phyloP scores from a whole-genome alignment of 345 rosid genomes.

The Dimocarpus longan region DNA sequence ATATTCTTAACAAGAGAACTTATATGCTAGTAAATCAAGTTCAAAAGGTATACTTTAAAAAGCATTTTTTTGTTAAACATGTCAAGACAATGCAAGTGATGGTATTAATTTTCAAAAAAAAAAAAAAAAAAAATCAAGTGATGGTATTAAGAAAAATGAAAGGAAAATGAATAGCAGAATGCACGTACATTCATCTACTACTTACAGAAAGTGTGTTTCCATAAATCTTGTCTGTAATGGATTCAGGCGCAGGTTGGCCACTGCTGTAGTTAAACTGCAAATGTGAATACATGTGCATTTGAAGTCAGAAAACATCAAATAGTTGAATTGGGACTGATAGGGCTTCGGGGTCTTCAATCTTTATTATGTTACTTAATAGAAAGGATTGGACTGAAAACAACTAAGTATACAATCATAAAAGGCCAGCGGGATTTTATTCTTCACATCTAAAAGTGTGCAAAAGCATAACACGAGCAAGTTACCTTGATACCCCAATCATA shows the following conservation, averaged over 20 bases:
- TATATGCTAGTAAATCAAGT: neutral
- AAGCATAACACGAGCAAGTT: slow-evolving; percentile 22
- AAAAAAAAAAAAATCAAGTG: neutral
- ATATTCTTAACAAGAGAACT: neutral
- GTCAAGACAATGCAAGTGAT: neutral
- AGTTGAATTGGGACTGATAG: neutral
- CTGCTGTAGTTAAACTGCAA: slow-evolving; percentile 88
- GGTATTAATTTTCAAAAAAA: neutral
- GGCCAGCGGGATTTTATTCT: neutral
- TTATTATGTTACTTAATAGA: neutral
- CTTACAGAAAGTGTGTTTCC: slow-evolving; percentile 97
- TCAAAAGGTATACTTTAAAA: neutral
- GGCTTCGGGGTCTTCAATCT: neutral
- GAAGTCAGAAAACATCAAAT: slow-evolving; percentile 15
- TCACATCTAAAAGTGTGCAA: neutral
- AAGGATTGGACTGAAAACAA: neutral
- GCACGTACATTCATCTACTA: slow-evolving; percentile 17
- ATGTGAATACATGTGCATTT: slow-evolving; percentile 14
- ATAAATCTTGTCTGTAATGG: slow-evolving; percentile 90
- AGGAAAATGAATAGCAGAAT: neutral
- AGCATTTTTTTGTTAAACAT: neutral
- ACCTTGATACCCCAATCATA: slow-evolving; percentile 99
- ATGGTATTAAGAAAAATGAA: slow-evolving; percentile 9
- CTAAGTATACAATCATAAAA: neutral
- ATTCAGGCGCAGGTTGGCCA: slow-evolving; percentile 94